Base-by-base conservation (phyloP, 306 rosid species). In the Luffa acutangula region DNA sequence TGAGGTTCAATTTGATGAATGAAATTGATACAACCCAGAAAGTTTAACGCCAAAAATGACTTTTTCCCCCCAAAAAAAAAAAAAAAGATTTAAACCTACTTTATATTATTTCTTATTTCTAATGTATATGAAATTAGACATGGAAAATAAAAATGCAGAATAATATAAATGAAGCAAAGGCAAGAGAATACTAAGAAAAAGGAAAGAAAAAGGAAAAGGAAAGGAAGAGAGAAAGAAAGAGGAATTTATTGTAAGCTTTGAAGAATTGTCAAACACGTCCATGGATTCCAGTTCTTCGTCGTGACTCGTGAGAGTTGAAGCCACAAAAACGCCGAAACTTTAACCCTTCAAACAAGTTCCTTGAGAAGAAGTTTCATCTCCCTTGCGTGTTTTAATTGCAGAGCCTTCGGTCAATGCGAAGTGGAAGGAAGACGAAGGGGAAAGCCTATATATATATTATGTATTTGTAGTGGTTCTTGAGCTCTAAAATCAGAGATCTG, bases 31-130 rank as follows among this genome's bases (percentile, higher is more conserved):
- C 31, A 25, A 25, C 31, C 31, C 31, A 1, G 0, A 25, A 25
- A 25, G 31, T 25, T 25, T 25, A 25, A 25, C 31, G 31, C 1
- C 1, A 25, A 25, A 25, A 25, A 25, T 25, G 31, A 25, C 1
- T 25, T 25, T 25, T 25, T 25, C 1, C 31, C 31, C 31, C n/a
- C n/a, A n/a, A n/a, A n/a, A 25, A 25, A 25, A 25, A 25, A 25
- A 25, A 25, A 25, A 25, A 25, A 25, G 31, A 25, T 25, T 25
- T 25, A 25, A 25, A 39, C 49, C 10, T 4, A 45, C 10, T 45
- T 6, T 45, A 45, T 82, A 84, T 80, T 80, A 82, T 62, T n/a
- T 34, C 15, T 33, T 5, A 20, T 77, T 87, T 84, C n/a, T 70
- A 75, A 87, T 84, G 0, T 72, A 59, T 1, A 52, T 87, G 42